Evolutionary conservation across 23 red algal species (phyloP).

Genomic region (Cyanidiococcus yangmingshanensis): DNA sequence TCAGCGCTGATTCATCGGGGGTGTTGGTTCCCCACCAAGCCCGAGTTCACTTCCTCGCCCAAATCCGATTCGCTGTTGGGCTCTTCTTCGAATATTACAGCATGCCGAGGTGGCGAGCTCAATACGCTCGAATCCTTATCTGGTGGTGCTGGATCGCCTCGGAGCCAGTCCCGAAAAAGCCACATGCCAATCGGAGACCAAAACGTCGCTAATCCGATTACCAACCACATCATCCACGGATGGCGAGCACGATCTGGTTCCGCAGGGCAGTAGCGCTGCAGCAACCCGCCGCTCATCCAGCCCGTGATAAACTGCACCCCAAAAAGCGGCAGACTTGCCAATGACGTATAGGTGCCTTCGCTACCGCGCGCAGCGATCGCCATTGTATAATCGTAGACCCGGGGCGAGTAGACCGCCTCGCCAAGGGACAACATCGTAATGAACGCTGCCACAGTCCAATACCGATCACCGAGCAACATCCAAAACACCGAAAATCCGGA

Average conservation of each 20-base stretch:
- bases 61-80: no score
- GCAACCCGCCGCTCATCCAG: conserved; percentile 76
- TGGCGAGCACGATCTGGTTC: neutral
- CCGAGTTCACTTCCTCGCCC: no score
- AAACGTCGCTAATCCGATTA: conserved; percentile 19
- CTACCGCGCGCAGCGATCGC: conserved; percentile 50
- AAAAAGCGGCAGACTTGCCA: conserved; percentile 79
- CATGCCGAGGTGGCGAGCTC: no score
- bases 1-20: no score
- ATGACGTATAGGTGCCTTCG: conserved; percentile 81
- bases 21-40: no score
- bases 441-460: conserved; percentile 62
- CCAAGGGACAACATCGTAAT: conserved; percentile 73
- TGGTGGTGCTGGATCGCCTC: no score
- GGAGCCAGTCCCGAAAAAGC: conserved; percentile 18
- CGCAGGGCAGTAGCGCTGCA: conserved; percentile 57
- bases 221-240: conserved; percentile 11
- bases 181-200: conserved; percentile 23
- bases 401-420: conserved; percentile 35
- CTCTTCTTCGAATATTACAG: no score
- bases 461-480: conserved; percentile 48
- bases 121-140: no score
- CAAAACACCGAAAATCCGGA: conserved; percentile 58
- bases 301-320: conserved; percentile 69
- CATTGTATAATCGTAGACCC: conserved; percentile 68